A percentile compares a stretch with the other conserved stretches of the same genome.
phyloP scores from a whole-genome alignment of 768 basidiomycete genomes.

The Suillus americanus region DNA sequence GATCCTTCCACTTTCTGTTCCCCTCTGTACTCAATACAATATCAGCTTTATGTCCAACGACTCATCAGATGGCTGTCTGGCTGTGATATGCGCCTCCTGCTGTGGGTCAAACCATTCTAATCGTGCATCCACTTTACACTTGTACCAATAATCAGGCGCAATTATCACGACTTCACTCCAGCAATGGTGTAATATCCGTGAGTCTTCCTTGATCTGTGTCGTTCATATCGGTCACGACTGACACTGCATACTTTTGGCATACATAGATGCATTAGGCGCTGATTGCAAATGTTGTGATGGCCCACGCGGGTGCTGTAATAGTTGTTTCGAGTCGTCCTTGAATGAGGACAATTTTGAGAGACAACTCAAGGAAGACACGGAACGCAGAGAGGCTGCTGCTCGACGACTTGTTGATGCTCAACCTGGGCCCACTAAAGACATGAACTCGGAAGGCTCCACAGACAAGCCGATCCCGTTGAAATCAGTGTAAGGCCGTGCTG shows the following conservation, averaged over 20 bases:
- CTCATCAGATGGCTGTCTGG: neutral
- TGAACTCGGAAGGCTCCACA: conserved; percentile 9
- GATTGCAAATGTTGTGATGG: neutral
- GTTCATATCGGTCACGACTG: neutral
- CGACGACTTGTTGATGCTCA: conserved; percentile 20
- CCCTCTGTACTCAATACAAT: neutral
- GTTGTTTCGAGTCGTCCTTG: conserved; percentile 3
- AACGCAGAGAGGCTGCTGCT: conserved; percentile 6
- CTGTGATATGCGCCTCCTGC: neutral
- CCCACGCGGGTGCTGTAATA: conserved; percentile 18
- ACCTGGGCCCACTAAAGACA: conserved; percentile 20
- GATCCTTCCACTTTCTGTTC: neutral
- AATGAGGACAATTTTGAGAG: conserved; percentile 8
- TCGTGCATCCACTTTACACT: neutral
- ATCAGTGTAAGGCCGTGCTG: neutral
- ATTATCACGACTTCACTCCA: neutral
- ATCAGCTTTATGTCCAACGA: neutral
- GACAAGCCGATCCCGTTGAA: neutral
- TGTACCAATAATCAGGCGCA: neutral
- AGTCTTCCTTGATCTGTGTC: neutral
- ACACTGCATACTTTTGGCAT: neutral
- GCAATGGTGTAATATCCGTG: neutral
- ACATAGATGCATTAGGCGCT: conserved; percentile 1
- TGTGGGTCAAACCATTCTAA: neutral
- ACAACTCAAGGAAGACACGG: conserved; percentile 3